Evolutionary conservation across 1,284 basidiomycete genomes (phyloP).

Genomic region (Ganoderma meredithae): DNA sequence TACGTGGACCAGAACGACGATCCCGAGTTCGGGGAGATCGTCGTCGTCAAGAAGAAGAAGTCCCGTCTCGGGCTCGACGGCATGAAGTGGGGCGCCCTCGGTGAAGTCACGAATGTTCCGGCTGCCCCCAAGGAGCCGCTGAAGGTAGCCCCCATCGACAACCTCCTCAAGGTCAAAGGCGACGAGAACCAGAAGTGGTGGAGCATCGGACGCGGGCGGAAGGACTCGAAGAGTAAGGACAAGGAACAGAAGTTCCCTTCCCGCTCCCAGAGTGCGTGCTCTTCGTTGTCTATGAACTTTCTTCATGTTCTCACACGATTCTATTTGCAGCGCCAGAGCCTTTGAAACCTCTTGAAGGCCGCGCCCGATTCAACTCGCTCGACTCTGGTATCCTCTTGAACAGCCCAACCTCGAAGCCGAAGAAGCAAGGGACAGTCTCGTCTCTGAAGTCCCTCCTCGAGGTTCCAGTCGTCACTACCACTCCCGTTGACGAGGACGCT

Average conservation of each 20-base stretch:
- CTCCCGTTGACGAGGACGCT: slow-evolving; percentile 32
- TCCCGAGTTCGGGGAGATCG: slow-evolving; percentile 70
- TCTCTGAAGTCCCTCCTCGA: slow-evolving; percentile 25
- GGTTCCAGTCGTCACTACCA: slow-evolving; percentile 18
- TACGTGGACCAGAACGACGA: slow-evolving; percentile 74
- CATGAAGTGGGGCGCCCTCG: slow-evolving; percentile 62
- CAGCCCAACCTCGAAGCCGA: slow-evolving; percentile 29
- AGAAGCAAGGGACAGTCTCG: slow-evolving; percentile 27
- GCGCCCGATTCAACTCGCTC: slow-evolving; percentile 69
- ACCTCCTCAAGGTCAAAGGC: slow-evolving; percentile 56
- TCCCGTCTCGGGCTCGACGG: slow-evolving; percentile 67
- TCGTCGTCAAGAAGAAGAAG: slow-evolving; percentile 84
- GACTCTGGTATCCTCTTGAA: slow-evolving; percentile 63
- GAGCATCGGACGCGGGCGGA: slow-evolving; percentile 75
- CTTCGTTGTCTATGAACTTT: slow-evolving; percentile 2
- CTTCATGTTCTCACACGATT: background rate
- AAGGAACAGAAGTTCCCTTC: slow-evolving; percentile 51
- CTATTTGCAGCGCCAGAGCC: slow-evolving; percentile 54
- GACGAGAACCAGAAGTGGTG: slow-evolving; percentile 79
- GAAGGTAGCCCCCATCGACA: slow-evolving; percentile 34
- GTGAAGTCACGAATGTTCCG: slow-evolving; percentile 69
- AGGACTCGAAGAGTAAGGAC: slow-evolving; percentile 59
- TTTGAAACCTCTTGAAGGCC: slow-evolving; percentile 43
- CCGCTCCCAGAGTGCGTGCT: slow-evolving; percentile 53
- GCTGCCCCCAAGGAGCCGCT: slow-evolving; percentile 34